Base-by-base conservation (phyloP, 176 grass and related monocot species). In the Phyllostachys edulis region DNA sequence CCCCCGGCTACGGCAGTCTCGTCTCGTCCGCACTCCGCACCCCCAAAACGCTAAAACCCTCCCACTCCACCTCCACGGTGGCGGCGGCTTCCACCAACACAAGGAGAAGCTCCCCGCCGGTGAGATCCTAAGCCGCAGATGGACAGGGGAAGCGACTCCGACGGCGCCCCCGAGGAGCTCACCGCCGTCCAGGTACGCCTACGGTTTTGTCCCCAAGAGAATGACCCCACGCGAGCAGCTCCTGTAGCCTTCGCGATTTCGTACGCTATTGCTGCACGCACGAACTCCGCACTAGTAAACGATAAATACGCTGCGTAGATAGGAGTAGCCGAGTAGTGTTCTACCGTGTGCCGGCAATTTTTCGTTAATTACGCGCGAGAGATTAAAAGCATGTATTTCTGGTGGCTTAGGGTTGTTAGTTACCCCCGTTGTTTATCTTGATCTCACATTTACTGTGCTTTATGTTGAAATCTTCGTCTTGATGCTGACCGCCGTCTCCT, bases 121-220 rank as follows among this genome's bases (percentile, higher is more conserved):
- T 7, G 71, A 51, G 20, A 5, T 1, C 44, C 45, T 12, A 14
- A 11, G 17, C 21, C 49, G 14, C 2, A 26, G 21, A 90, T 83
- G 89, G 89, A 87, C 41, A 90, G 89, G 51, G 89, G 89, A 20
- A 87, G 89, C 84, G 89, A 90, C 0, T 84, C 84, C 23, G 89
- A 90, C 51, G 18, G 68, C 11, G 84, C 84, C 2, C 89, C 89
- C 9, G 84, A 90, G 84, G 84, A 87, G 89, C 89, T 90, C 80
- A 90, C 89, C 51, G 79, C 89, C 74, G 49, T 80, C 68, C 89
- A 90, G 84, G 89, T 90, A 73, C 68, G 14, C 29, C 18, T 46
- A 5, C 24, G 7, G 50, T 2, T n/a, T 40, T 52, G 9, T 21
- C 50, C 46, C 4, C 29, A 9, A 3, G 7, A 32, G 5, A 21